Evolutionary conservation across 257 asterid species (phyloP).

Genomic region (Osmanthus fragrans): DNA sequence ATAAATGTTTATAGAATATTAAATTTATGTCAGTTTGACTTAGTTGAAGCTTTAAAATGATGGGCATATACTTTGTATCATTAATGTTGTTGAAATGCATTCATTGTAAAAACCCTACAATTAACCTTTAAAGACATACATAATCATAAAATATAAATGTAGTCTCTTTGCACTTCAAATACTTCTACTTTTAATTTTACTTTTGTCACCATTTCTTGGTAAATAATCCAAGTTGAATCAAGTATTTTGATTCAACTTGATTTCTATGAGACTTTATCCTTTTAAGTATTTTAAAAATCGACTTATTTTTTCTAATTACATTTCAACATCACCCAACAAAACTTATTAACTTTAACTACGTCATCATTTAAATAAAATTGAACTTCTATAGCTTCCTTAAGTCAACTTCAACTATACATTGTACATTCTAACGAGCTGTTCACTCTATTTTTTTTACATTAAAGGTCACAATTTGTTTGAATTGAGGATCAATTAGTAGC

Average conservation of each 20-base stretch:
- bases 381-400: not conserved
- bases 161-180: no score
- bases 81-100: conserved; percentile 21
- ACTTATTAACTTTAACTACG: not conserved
- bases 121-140: conserved; percentile 16
- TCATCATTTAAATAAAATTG: no score
- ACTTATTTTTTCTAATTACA: no score
- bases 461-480: not conserved
- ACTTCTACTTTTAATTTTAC: no score
- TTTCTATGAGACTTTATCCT: no score
- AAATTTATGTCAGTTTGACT: conserved; percentile 28
- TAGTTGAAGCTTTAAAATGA: conserved; percentile 19
- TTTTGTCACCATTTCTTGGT: no score
- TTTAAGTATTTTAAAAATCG: no score
- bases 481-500: not conserved
- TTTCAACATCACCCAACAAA: not conserved
- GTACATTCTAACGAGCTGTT: no score
- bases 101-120: conserved; percentile 7
- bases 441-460: no score
- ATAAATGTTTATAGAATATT: not conserved
- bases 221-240: not conserved
- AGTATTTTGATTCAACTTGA: not conserved
- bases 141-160: not conserved
- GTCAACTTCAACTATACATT: not conserved
- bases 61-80: conserved; percentile 29